A percentile compares a stretch with the other conserved stretches of the same genome.
Evolutionary conservation across 805 yeast genomes (phyloP).

Genomic region (Sporopachydermia quercuum): DNA sequence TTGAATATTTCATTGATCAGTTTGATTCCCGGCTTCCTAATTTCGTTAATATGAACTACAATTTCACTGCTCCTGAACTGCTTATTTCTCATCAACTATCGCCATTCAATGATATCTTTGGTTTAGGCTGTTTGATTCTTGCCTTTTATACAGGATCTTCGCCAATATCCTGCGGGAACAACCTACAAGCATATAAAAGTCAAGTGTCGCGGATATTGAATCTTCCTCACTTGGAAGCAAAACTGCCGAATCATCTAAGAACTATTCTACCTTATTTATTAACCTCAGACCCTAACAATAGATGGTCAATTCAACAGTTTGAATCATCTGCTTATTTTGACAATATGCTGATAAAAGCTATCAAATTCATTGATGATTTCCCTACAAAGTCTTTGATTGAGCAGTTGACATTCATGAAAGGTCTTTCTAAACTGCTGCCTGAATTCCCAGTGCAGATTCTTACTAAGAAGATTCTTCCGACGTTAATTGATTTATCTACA

Average conservation of each 20-base stretch:
- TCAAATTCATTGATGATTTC: slow-evolving; percentile 71
- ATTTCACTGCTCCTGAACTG: slow-evolving; percentile 77
- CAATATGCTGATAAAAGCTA: slow-evolving; percentile 66
- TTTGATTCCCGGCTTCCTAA: slow-evolving; percentile 62
- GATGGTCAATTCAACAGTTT: slow-evolving; percentile 50
- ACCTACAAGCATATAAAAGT: slow-evolving; percentile 32
- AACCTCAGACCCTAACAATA: slow-evolving; percentile 38
- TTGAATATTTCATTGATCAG: slow-evolving; percentile 49
- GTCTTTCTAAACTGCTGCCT: slow-evolving; percentile 36
- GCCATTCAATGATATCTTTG: slow-evolving; percentile 66
- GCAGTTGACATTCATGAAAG: slow-evolving; percentile 50
- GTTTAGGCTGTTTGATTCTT: slow-evolving; percentile 65
- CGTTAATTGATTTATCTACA: slow-evolving; percentile 36
- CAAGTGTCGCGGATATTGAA: slow-evolving; percentile 18
- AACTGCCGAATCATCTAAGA: slow-evolving; percentile 43
- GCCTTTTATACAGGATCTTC: slow-evolving; percentile 43
- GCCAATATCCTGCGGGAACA: slow-evolving; percentile 33
- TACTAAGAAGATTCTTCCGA: slow-evolving; percentile 61
- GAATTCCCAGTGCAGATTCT: slow-evolving; percentile 44
- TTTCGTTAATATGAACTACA: slow-evolving; percentile 54
- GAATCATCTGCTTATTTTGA: slow-evolving; percentile 64
- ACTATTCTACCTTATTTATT: slow-evolving; percentile 38
- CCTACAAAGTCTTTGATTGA: slow-evolving; percentile 60
- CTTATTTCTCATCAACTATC: slow-evolving; percentile 48
- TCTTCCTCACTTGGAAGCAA: slow-evolving; percentile 28